These are phyloP conservation scores for Yamadazyma sp. DNA, from an alignment of 1,139 yeast species.

Conservation along the genomic window DNA sequence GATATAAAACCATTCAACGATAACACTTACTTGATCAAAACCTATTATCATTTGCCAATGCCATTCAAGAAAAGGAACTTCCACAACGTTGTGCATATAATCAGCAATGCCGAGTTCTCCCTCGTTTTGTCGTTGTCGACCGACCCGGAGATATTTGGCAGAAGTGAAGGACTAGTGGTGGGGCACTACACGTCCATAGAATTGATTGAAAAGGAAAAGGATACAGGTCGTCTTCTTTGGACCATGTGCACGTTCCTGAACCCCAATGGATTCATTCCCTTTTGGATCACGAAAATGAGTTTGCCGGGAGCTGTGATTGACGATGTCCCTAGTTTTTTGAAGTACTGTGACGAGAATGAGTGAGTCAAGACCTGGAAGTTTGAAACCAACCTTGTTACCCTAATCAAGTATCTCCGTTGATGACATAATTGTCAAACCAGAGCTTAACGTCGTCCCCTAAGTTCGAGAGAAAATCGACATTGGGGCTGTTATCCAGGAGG, in stretches of 20 bases:
- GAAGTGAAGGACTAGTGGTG: slow-evolving; percentile 23
- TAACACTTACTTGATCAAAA: slow-evolving; percentile 22
- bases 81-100: slow-evolving; percentile 55
- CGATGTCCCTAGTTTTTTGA: slow-evolving; percentile 65
- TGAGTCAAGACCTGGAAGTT: no score
- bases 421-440: slow-evolving; percentile 37
- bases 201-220: slow-evolving; percentile 40
- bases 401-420: slow-evolving; percentile 22
- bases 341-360: slow-evolving; percentile 35
- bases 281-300: slow-evolving; percentile 57
- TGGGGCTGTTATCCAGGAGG: slow-evolving; percentile 24
- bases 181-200: slow-evolving; percentile 64
- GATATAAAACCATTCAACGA: slow-evolving; percentile 19
- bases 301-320: slow-evolving; percentile 59
- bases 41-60: slow-evolving; percentile 51
- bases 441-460: slow-evolving; percentile 45
- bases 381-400: slow-evolving; percentile 6
- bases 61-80: slow-evolving; percentile 54
- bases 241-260: slow-evolving; percentile 62
- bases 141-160: slow-evolving; percentile 12
- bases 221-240: slow-evolving; percentile 51
- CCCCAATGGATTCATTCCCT: slow-evolving; percentile 67
- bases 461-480: slow-evolving; percentile 42
- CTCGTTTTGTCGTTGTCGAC: slow-evolving; percentile 14
- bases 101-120: slow-evolving; percentile 7